These are phyloP conservation scores for Naganishia vishniacii DNA, from an alignment of 768 basidiomycete genomes.

Conservation along the genomic window DNA sequence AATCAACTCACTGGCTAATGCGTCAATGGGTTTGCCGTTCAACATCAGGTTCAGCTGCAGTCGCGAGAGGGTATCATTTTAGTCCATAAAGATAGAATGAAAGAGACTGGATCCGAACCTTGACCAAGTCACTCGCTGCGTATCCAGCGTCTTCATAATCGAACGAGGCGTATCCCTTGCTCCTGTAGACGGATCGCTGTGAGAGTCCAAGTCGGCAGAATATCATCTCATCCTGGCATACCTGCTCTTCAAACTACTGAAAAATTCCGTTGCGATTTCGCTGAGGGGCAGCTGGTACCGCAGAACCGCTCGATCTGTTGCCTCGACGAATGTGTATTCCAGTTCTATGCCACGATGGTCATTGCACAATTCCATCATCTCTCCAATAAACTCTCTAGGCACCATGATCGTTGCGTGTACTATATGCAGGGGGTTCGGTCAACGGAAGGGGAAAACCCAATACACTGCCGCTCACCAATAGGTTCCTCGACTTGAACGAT, in stretches of 20 bases:
- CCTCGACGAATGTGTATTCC: constrained; percentile 77
- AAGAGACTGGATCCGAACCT: constrained; percentile 54
- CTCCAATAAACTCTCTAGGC: constrained; percentile 74
- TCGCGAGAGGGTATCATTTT: constrained; percentile 5
- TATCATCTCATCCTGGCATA: constrained; percentile 60
- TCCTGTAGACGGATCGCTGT: constrained; percentile 42
- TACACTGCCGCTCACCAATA: constrained; percentile 49
- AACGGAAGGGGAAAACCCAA: background rate
- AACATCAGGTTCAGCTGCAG: constrained; percentile 80
- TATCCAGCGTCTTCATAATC: constrained; percentile 96
- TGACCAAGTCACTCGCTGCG: constrained; percentile 68
- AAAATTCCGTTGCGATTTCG: constrained; percentile 92
- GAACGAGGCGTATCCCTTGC: constrained; percentile 42
- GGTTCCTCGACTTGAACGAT: constrained; percentile 83
- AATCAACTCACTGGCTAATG: constrained; percentile 57
- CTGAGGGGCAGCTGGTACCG: constrained; percentile 79
- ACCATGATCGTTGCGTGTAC: constrained; percentile 83
- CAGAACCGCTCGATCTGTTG: constrained; percentile 61
- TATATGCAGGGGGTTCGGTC: constrained; percentile 11
- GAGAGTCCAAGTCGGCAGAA: constrained; percentile 76
- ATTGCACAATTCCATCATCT: constrained; percentile 92
- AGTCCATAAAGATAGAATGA: background rate
- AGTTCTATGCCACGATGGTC: constrained; percentile 75
- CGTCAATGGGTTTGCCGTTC: constrained; percentile 84
- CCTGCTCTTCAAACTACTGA: constrained; percentile 86